Base-by-base conservation (phyloP, 768 basidiomycete genomes). In the Polyporus arcularius region DNA sequence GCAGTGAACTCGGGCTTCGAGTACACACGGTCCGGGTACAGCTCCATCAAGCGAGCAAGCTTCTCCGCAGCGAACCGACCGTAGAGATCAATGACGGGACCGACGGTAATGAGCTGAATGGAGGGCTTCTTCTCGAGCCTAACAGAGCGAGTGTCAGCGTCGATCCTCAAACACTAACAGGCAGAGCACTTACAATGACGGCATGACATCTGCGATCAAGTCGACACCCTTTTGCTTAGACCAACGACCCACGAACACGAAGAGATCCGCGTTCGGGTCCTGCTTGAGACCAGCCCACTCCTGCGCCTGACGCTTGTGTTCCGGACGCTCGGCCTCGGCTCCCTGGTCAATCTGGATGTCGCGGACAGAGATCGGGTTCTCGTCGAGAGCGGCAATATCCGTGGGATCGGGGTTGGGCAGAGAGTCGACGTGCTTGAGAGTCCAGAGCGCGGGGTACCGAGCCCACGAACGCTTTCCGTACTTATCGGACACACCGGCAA, bases 201-300 rank as follows among this genome's bases (percentile, higher is more conserved):
- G 95, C 91, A 97, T 92, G 63, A 97, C 88, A 74, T 97, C 95
- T 9, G 95, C 95, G 65, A 97, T 97, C 45, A 97, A 79, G 76
- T 97, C 95, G n/a, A 97, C 94, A 75, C 92, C 95, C 75, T 97
- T 97, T 74, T 97, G 95, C 74, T 96, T 97, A 5, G 95, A 97
- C 95, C 95, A 97, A 64, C 95, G 89, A 71, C 95, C 95, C 64
- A 97, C 95, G 74, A 97, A 96, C 63, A 97, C 95, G 71, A 97
- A 96, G 49, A 97, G 73, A 72, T 96, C 93, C 1, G 94, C 86
- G 42, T 91, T 78, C 1, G 95, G 89, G 69, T 96, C 94, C 69
- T 96, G 94, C 71, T 87, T 89, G 75, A 97, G 88, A 50, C 88
- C 87, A 40, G 95, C 95, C 95, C 95, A 97, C 73, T 96, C 92